Evolutionary conservation across 75 land plant genomes (phyloP), one percentile per base, ranked within the genome.

Genomic region (Picea glauca): DNA sequence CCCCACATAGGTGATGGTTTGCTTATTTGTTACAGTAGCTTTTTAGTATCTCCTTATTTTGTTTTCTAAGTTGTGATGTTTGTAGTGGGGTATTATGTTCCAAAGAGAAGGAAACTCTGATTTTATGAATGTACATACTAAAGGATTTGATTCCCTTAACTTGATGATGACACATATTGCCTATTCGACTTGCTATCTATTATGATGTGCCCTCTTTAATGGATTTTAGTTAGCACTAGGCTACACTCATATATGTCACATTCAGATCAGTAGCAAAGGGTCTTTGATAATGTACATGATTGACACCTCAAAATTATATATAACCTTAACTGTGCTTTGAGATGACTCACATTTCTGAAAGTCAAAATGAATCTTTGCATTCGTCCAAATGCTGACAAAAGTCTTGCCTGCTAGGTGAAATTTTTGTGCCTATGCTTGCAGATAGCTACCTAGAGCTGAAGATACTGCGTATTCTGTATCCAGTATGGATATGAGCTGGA

Each of bases 1-100:
- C 96, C 78, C 89, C 96, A 13, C 96, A 93, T 83, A 88, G 93
- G 94, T 85, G 40, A 14, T 70, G 23, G 18, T 75, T 77, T 68
- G 32, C 67, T 74, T 35, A n/a, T 21, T 17, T 11, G 8, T 33
- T 21, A 1, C 23, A 35, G 26, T 15, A 30, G 23, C 46, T 54
- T 26, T 62, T 60, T 77, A 23, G 11, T 60, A 38, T 13, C 12
- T n/a, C 2, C 23, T 70, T n/a, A n/a, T 5, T 75, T 35, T 76
- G 8, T 35, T 5, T 75, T 43, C 13, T 15, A 50, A n/a, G 43
- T 31, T 78, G 79, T 61, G 46, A 30, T 67, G 3, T 46, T 35
- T 72, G 13, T 43, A 43, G n/a, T 15, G n/a, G 18, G 33, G 70
- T 66, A 4, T 15, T n/a, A 43, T 70, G 54, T 43, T 74, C 40